Base-by-base conservation (phyloP, 2,329 filamentous ascomycete species). In the Leptographium galeiforme region DNA sequence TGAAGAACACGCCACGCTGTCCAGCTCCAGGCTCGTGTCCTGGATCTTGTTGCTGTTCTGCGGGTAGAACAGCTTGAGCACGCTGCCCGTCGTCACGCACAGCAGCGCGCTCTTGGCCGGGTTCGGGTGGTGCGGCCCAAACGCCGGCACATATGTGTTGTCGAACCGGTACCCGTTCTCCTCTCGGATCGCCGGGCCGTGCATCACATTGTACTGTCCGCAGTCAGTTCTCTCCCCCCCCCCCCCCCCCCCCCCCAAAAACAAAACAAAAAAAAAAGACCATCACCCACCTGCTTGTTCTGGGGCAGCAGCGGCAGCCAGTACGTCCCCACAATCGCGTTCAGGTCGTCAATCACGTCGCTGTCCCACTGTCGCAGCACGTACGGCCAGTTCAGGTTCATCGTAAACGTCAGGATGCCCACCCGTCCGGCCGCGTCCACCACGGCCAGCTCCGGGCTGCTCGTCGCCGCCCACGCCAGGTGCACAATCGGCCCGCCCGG, bases 401-500 rank as follows among this genome's bases (percentile, higher is more conserved):
- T 78, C 16, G 78, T 77, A 59, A 89, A 83, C 48, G 77, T 81
- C 59, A 90, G 77, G 52, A 96, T 81, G 55, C 82, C 78, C 25
- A 95, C 78, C 54, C 87, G 79, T 7, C 91, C 93, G 30, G 81
- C 79, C 33, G 82, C 77, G 67, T 97, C 91, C 55, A 93, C 76
- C 18, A 93, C 78, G 2, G 89, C 90, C 53, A 98, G 74, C 60
- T 97, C 93, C 2, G 84, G 82, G 39, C 81, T 85, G 6, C 78
- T 76, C 14, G 83, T 81, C 0, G 74, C 69, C 50, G 86, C 87
- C 89, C 90, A 97, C 51, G 81, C 83, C 11, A 98, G 69, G 67
- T 96, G 90, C 18, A 86, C 81, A 43, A 95, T 74, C 5, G 79
- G 81, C 34, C 81, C 81, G 1, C 81, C 78, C 33, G 81, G 77